Evolutionary conservation across 1,284 basidiomycete species (phyloP), one percentile per base, ranked within the genome.

Genomic region (Boletellus deceptivus): DNA sequence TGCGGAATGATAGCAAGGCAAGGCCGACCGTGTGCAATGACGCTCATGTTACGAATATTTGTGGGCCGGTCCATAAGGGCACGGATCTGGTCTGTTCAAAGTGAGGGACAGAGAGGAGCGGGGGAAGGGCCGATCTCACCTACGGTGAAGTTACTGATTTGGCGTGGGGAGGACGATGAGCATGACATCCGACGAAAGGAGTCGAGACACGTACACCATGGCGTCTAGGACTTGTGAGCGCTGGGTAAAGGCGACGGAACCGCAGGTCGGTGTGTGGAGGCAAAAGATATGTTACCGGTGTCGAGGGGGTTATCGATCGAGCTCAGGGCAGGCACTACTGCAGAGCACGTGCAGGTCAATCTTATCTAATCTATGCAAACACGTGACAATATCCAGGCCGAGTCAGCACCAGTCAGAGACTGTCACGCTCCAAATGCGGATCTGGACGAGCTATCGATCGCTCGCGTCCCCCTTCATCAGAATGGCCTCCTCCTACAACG

Each of bases 11-110:
- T 47, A 44, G 20, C 34, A 38, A 43, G 42, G 43, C 14, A 40
- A 46, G 50, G 74, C 83, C 65, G 51, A 90, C 89, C 89, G 75
- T 95, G 93, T 69, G 93, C 92, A 72, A 95, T 96, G 68, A 96
- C 93, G 84, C 90, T 93, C 94, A 98, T 98, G 84, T 98, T 98
- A 76, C 92, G 87, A 74, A 95, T 94, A 77, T 95, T 94, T 58
- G 90, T 93, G 65, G 91, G 83, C 73, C 72, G 75, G 81, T 93
- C 89, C 93, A 96, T 96, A 61, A 96, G 86, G 59, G 59, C 77
- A 70, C 93, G 87, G 71, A 97, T 89, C 82, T 98, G 89, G 70
- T 91, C 88, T 91, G 65, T 52, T 58, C 37, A 53, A 22, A 50
- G 58, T 59, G 51, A 67, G 54, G 24, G 6, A 42, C 20, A 24